Evolutionary conservation across 352 stramenopile species (phyloP), one percentile per base, ranked within the genome.

Genomic region (Pythium insidiosum): DNA sequence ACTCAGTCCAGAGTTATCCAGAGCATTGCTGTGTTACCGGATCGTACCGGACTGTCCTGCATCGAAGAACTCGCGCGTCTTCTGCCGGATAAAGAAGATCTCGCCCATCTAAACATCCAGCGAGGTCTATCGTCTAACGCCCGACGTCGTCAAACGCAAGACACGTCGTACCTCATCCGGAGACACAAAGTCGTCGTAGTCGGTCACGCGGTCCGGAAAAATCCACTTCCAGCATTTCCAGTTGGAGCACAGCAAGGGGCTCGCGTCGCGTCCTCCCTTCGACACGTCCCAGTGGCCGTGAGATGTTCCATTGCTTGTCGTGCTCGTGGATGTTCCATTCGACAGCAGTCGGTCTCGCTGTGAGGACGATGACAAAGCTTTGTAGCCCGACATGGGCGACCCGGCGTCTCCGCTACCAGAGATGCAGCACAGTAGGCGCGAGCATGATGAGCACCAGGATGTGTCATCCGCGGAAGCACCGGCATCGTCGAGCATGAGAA

Each of bases 121-220:
- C 34, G 7, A 39, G 23, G 3, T n/a, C n/a, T n/a, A n/a, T n/a
- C n/a, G n/a, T n/a, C n/a, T n/a, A n/a, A n/a, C n/a, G n/a, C n/a
- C n/a, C n/a, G n/a, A n/a, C n/a, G n/a, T n/a, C n/a, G n/a, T n/a
- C n/a, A n/a, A n/a, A n/a, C n/a, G n/a, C n/a, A n/a, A 16, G 6
- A 35, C 7, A 28, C 10, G 16, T 6, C 18, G 6, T 41, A 85
- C 69, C 57, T 78, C 62, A 13, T 70, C 69, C 5, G 69, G 65
- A 18, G 63, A 64, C 5, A 61, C 70, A 63, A 85, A 85, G 50
- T 85, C 73, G 33, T 81, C 73, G 46, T 85, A 85, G 38, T 79
- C 73, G 1, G 46, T 43, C 26, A 83, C 64, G 2, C 66, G 69
- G 2, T 79, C 60, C 0, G 69, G 67, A 24, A 81, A 74, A 43